Evolutionary conservation across 257 asterid species (phyloP).

Genomic region (Eucommia ulmoides): DNA sequence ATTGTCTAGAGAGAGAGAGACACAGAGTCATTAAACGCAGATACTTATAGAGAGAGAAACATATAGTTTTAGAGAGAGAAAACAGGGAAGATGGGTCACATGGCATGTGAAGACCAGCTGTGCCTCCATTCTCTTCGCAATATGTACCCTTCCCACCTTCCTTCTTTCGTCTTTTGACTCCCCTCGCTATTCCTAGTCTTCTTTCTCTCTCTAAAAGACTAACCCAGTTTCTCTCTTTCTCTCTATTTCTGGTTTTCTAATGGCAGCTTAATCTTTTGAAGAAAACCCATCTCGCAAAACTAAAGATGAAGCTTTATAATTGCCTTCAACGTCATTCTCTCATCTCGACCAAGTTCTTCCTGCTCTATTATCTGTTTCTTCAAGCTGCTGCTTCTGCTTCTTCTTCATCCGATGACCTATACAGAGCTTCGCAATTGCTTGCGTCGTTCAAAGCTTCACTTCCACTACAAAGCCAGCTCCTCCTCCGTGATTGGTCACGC

Average conservation of each 20-base stretch:
- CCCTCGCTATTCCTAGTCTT: constrained; percentile 19
- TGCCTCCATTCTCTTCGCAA: constrained; percentile 31
- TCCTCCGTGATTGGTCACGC: constrained; percentile 47
- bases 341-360: background rate
- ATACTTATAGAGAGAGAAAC: constrained; percentile 12
- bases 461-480: constrained; percentile 31
- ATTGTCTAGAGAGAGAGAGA: constrained; percentile 14
- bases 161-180: constrained; percentile 40
- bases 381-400: constrained; percentile 13
- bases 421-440: constrained; percentile 42
- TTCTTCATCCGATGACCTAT: constrained; percentile 12
- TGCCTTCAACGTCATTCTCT: background rate
- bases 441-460: constrained; percentile 60
- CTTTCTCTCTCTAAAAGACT: constrained; percentile 11
- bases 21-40: background rate
- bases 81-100: constrained; percentile 42
- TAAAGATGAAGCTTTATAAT: background rate
- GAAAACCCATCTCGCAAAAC: background rate
- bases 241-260: constrained; percentile 14
- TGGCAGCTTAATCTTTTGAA: constrained; percentile 22
- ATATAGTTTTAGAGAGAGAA: constrained; percentile 6
- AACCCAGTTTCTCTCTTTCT: constrained; percentile 12
- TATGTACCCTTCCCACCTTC: constrained; percentile 42
- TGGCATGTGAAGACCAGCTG: constrained; percentile 88
- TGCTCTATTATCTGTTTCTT: background rate